Conservation (phyloP, 2,329 filamentous ascomycete species). For the Onygenales sp. region DNA sequence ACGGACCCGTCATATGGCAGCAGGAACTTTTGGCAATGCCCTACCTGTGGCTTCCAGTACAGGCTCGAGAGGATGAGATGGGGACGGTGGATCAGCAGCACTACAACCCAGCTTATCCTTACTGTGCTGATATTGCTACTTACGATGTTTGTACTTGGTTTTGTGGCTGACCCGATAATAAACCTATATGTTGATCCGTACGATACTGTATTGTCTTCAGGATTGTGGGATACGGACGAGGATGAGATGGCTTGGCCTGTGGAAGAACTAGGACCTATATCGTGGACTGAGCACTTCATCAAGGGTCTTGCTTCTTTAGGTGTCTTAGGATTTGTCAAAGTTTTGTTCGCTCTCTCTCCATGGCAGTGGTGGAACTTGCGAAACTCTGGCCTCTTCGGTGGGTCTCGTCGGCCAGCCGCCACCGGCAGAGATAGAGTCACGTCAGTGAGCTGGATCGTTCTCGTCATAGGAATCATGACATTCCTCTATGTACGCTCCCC, state of each 20-base stretch:
- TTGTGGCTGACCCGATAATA: slow-evolving; percentile 86
- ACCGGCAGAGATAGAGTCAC: slow-evolving; percentile 70
- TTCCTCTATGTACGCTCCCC: slow-evolving; percentile 59
- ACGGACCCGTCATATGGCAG: slow-evolving; percentile 54
- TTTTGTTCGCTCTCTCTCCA: slow-evolving; percentile 62
- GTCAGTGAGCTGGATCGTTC: slow-evolving; percentile 67
- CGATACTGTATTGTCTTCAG: slow-evolving; percentile 46
- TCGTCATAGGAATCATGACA: slow-evolving; percentile 69
- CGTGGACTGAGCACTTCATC: slow-evolving; percentile 74
- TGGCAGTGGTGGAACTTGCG: slow-evolving; percentile 71
- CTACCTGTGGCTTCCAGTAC: slow-evolving; percentile 79
- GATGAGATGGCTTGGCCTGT: slow-evolving; percentile 16
- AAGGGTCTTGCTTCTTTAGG: slow-evolving; percentile 90
- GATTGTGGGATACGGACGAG: slow-evolving; percentile 29
- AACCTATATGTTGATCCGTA: slow-evolving; percentile 76
- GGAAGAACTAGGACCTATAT: slow-evolving; percentile 32
- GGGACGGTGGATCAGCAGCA: slow-evolving; percentile 60
- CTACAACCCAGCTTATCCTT: slow-evolving; percentile 56
- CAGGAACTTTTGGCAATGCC: slow-evolving; percentile 77
- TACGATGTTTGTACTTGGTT: slow-evolving; percentile 74
- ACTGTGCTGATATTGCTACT: slow-evolving; percentile 63
- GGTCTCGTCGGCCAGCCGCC: slow-evolving; percentile 43
- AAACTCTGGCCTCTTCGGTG: slow-evolving; percentile 46
- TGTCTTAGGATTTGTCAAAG: slow-evolving; percentile 74
- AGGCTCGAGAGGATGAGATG: slow-evolving; percentile 66